Conservation (phyloP, 371 early-diverging fungal genomes). For the Haplosporangium sp. region DNA sequence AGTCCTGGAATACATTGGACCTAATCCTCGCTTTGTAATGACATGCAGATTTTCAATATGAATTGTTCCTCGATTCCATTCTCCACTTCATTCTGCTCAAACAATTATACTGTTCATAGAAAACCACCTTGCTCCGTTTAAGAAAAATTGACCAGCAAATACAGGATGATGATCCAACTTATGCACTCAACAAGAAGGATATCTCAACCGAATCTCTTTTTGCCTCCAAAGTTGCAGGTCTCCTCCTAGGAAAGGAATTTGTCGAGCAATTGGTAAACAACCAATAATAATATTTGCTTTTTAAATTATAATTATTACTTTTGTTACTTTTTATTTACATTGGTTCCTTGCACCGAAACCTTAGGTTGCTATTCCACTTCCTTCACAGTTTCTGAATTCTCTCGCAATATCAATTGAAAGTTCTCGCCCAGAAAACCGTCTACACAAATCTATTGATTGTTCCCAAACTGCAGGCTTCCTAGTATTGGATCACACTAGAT, state of each 20-base stretch:
- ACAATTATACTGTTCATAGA: constrained; percentile 13
- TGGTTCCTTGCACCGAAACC: background rate
- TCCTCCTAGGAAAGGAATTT: constrained; percentile 35
- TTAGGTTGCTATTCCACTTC: constrained; percentile 31
- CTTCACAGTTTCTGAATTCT: constrained; percentile 20
- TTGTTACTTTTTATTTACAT: too few relatives aligned
- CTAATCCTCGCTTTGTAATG: constrained; percentile 35
- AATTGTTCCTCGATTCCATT: background rate
- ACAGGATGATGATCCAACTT: background rate
- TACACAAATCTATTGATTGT: constrained; percentile 41
- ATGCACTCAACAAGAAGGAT: constrained; percentile 8
- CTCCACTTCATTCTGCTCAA: background rate
- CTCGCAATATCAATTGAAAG: constrained; percentile 28
- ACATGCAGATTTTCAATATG: background rate
- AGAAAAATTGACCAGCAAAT: constrained; percentile 30
- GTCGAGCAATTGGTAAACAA: constrained; percentile 46
- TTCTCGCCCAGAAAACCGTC: constrained; percentile 28
- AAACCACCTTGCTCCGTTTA: constrained; percentile 35
- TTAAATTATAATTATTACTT: background rate
- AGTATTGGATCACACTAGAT: constrained; percentile 41
- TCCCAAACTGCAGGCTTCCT: constrained; percentile 34
- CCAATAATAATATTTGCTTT: too few relatives aligned
- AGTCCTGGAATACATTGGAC: constrained; percentile 45
- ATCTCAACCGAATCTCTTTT: constrained; percentile 26
- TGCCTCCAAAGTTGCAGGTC: constrained; percentile 28